Evolutionary conservation across 495 filamentous ascomycete genomes (phyloP).

Genomic region (Neurospora sublineolata): DNA sequence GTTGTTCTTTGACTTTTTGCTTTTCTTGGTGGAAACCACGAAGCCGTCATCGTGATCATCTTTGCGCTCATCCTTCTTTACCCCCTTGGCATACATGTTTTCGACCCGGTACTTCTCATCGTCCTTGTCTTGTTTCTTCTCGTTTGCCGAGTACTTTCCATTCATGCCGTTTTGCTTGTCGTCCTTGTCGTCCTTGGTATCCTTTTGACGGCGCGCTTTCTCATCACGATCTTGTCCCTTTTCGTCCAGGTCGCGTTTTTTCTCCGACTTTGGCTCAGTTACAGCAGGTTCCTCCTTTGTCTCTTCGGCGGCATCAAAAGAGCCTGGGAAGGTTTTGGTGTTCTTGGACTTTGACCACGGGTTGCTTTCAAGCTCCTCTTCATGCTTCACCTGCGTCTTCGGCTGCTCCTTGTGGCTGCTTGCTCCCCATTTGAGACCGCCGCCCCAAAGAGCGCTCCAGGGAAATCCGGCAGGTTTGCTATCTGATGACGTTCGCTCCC

Average conservation of each 20-base stretch:
- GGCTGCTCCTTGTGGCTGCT: neutral
- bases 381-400: slow-evolving; percentile 8
- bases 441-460: neutral
- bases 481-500: neutral
- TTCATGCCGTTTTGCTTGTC: neutral
- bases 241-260: neutral
- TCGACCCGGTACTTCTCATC: slow-evolving; percentile 7
- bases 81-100: slow-evolving; percentile 5
- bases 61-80: slow-evolving; percentile 12
- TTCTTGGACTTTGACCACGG: slow-evolving; percentile 39
- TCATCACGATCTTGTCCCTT: neutral
- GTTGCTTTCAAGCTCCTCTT: slow-evolving; percentile 20
- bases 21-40: slow-evolving; percentile 11
- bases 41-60: slow-evolving; percentile 25
- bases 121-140: slow-evolving; percentile 5
- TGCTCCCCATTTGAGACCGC: neutral
- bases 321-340: slow-evolving; percentile 28
- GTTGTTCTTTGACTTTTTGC: slow-evolving; percentile 31
- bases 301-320: slow-evolving; percentile 22
- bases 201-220: neutral
- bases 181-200: neutral
- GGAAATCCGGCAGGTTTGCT: neutral
- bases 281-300: neutral
- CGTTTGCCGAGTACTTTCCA: neutral
- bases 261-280: neutral